Conservation (phyloP, 2,329 filamentous ascomycete species). For the Albophoma yamanashiensis region DNA sequence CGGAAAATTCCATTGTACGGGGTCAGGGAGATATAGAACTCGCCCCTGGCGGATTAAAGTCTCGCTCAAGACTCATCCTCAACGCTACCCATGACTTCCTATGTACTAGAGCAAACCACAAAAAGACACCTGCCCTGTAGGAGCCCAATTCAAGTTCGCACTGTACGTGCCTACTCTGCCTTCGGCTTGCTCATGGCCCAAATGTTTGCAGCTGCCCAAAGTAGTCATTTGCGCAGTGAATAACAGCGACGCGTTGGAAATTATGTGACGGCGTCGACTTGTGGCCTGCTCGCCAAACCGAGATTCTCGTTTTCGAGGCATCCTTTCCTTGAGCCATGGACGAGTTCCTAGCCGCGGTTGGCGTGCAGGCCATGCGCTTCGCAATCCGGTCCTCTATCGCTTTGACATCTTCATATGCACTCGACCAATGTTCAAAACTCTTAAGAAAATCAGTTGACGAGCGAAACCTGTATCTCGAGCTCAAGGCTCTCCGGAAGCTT, state of each 20-base stretch:
- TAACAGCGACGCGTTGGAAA: not conserved
- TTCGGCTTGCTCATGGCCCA: not conserved
- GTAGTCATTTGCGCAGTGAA: not conserved
- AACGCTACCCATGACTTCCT: no score
- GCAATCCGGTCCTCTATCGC: conserved; percentile 80
- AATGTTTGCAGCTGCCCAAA: not conserved
- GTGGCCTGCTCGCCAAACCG: not conserved
- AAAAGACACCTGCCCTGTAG: not conserved
- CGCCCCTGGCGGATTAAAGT: not conserved
- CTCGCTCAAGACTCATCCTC: not conserved
- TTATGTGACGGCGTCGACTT: not conserved
- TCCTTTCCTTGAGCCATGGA: conserved; percentile 49
- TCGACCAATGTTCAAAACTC: conserved; percentile 69
- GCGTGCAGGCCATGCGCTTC: conserved; percentile 76
- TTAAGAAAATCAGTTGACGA: conserved; percentile 64
- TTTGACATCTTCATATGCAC: conserved; percentile 75
- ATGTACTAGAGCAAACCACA: not conserved
- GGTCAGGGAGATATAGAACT: not conserved
- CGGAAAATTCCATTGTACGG: not conserved
- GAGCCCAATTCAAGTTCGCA: not conserved
- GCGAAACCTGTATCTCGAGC: conserved; percentile 53
- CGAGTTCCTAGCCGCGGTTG: conserved; percentile 41
- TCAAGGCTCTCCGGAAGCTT: conserved; percentile 59
- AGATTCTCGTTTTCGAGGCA: not conserved
- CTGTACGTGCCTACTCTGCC: not conserved